Evolutionary conservation across 2,329 filamentous ascomycete species (phyloP), one percentile per base, ranked within the genome.

Genomic region (Exophiala alcalophila): DNA sequence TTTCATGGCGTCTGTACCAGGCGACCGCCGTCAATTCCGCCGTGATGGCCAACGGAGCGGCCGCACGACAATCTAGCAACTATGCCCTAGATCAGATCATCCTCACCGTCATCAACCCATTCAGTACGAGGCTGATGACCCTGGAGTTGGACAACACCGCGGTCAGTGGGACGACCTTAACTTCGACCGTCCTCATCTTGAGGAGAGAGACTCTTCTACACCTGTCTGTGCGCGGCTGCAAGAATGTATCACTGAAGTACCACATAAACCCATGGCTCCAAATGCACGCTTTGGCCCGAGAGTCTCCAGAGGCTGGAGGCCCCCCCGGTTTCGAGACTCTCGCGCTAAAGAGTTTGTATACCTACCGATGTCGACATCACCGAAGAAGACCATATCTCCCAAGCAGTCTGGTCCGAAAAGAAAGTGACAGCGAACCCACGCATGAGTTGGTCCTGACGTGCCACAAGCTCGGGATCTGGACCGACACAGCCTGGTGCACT

Each of bases 181-280:
- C 74, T 6, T 71, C 69, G 25, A 74, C 68, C 14, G 74, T 81
- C 12, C 63, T 80, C 37, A 68, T 74, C 48, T 67, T 72, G 27
- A 70, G 75, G 20, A 69, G 73, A 42, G 68, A 71, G 40, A 78
- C 73, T 0, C 63, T 81, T 31, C 69, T 76, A 56, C 77, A 81
- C 55, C 66, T 81, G 30, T 80, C 76, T 1, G 75, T 80, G 33
- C 73, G 77, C 15, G 77, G 77, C 14, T 81, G 77, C 66, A 79
- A 80, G 61, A 79, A 81, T 58, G 77, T 81, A 25, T 80, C 76
- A 9, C 70, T 81, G 52, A 81, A 81, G 57, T 80, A 81, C 57
- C 77, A 81, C 56, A 76, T 81, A 47, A 74, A 80, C 39, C 77
- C 77, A 2, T 80, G 77, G 52, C 67, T 74, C 34, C 69, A 65